Evolutionary conservation across 106 monocot genomes (phyloP).

Genomic region (Triglochin maritima): DNA sequence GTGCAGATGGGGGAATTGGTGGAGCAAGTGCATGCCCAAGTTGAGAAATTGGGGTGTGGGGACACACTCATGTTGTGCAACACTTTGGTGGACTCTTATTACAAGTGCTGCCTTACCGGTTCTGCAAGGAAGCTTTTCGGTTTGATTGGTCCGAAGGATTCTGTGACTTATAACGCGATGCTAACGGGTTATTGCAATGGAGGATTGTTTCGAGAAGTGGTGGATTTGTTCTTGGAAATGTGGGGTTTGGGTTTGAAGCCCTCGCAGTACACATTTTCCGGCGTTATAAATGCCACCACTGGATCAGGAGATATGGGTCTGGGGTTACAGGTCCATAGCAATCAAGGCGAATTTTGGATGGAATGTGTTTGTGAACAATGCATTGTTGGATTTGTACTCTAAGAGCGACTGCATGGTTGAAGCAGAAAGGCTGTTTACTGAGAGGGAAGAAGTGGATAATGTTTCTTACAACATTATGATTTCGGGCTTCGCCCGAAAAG

Average conservation of each 20-base stretch:
- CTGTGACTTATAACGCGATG: conserved; percentile 72
- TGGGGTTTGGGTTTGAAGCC: conserved; percentile 30
- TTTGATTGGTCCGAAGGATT: conserved; percentile 34
- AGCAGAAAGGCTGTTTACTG: conserved; percentile 39
- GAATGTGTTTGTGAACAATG: conserved; percentile 72
- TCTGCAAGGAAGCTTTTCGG: conserved; percentile 31
- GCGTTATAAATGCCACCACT: conserved; percentile 34
- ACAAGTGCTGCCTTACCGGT: conserved; percentile 42
- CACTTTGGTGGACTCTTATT: conserved; percentile 74
- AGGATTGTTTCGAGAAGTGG: conserved; percentile 26
- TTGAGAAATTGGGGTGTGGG: conserved; percentile 37
- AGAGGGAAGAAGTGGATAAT: conserved; percentile 48
- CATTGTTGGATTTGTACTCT: conserved; percentile 76
- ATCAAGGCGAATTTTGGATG: conserved; percentile 49
- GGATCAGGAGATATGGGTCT: conserved; percentile 45
- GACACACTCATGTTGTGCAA: conserved; percentile 39
- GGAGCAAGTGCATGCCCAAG: conserved; percentile 36
- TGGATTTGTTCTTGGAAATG: conserved; percentile 53
- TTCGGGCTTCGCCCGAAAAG: conserved; percentile 47
- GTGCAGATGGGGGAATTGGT: conserved; percentile 13
- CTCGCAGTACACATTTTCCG: conserved; percentile 74
- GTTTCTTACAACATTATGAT: conserved; percentile 86
- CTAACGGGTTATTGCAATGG: conserved; percentile 52
- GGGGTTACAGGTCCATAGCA: conserved; percentile 52
- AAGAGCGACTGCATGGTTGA: conserved; percentile 38